Conservation (phyloP, 2,329 filamentous ascomycete genomes). For the Clarireedia homoeocarpa region DNA sequence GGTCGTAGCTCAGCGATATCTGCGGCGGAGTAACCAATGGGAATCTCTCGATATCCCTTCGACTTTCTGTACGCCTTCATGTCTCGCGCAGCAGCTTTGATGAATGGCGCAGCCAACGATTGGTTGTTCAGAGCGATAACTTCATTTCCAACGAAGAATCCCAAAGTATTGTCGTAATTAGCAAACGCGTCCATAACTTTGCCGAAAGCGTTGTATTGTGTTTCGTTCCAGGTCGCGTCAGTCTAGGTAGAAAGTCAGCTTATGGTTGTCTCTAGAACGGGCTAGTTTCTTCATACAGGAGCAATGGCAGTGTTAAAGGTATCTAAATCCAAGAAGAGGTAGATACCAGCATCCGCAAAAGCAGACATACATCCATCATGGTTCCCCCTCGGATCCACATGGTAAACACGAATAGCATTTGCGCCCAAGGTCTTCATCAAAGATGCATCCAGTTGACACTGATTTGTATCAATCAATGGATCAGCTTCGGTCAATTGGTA, state of each 20-base stretch:
- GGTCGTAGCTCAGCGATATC: slow-evolving; percentile 65
- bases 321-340: slow-evolving; percentile 77
- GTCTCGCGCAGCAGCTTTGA: slow-evolving; percentile 75
- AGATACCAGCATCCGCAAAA: slow-evolving; percentile 74
- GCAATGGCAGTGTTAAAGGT: slow-evolving; percentile 63
- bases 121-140: slow-evolving; percentile 59
- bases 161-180: slow-evolving; percentile 69
- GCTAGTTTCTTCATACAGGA: slow-evolving; percentile 36
- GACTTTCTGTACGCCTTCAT: slow-evolving; percentile 72
- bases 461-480: slow-evolving; percentile 65
- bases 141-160: slow-evolving; percentile 85
- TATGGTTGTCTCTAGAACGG: not conserved
- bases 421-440: slow-evolving; percentile 75
- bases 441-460: slow-evolving; percentile 67
- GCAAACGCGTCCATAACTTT: slow-evolving; percentile 26
- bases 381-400: slow-evolving; percentile 64
- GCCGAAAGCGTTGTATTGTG: slow-evolving; percentile 49
- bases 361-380: slow-evolving; percentile 76
- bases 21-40: slow-evolving; percentile 79
- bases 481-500: slow-evolving; percentile 61
- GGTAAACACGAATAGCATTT: slow-evolving; percentile 83
- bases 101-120: slow-evolving; percentile 64
- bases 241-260: slow-evolving; percentile 33
- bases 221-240: slow-evolving; percentile 62
- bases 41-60: slow-evolving; percentile 73